phyloP scores from a whole-genome alignment of 352 stramenopile genomes.

The Globisporangium acanthophoron region DNA sequence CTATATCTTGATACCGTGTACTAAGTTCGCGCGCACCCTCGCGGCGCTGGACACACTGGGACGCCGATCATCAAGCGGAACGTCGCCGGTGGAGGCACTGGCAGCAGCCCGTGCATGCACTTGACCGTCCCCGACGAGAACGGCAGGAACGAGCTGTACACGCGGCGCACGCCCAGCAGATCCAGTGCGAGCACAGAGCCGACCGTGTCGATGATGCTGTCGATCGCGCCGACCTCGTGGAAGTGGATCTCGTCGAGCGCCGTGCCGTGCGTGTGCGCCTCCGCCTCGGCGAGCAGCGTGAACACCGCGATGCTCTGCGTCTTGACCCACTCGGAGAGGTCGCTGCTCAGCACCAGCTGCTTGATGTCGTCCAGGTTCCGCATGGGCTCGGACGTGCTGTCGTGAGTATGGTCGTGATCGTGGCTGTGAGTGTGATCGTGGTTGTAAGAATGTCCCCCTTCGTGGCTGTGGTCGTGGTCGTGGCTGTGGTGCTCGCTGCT shows the following conservation, averaged over 20 bases:
- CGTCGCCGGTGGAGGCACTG: slow-evolving; percentile 93
- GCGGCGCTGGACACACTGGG: slow-evolving; percentile 89
- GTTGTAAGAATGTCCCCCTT: slow-evolving; percentile 7
- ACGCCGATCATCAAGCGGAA: slow-evolving; percentile 93
- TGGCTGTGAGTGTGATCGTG: slow-evolving; percentile 21
- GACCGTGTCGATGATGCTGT: slow-evolving; percentile 97
- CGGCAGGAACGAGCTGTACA: slow-evolving; percentile 77
- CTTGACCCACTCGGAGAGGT: slow-evolving; percentile 87
- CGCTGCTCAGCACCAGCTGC: slow-evolving; percentile 71
- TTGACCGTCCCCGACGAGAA: slow-evolving; percentile 92
- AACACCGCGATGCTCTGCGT: slow-evolving; percentile 90
- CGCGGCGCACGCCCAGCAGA: slow-evolving; percentile 86
- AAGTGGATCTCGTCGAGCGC: slow-evolving; percentile 94
- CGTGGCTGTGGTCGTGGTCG: background rate
- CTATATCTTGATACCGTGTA: background rate
- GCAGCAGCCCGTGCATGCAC: slow-evolving; percentile 94
- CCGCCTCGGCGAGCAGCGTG: slow-evolving; percentile 88
- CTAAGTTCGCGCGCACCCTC: slow-evolving; percentile 30
- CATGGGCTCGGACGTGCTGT: slow-evolving; percentile 56
- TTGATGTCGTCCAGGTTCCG: slow-evolving; percentile 91
- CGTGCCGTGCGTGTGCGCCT: slow-evolving; percentile 93
- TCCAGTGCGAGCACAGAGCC: slow-evolving; percentile 92
- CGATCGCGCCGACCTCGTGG: slow-evolving; percentile 96
- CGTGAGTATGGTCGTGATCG: slow-evolving; percentile 27
- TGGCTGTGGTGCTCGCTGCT: background rate